Percentiles rank a stretch among this genome's conserved stretches.
These are phyloP conservation scores for Zasmidium cellare DNA, from an alignment of 2,329 filamentous ascomycete species.

Conservation along the genomic window DNA sequence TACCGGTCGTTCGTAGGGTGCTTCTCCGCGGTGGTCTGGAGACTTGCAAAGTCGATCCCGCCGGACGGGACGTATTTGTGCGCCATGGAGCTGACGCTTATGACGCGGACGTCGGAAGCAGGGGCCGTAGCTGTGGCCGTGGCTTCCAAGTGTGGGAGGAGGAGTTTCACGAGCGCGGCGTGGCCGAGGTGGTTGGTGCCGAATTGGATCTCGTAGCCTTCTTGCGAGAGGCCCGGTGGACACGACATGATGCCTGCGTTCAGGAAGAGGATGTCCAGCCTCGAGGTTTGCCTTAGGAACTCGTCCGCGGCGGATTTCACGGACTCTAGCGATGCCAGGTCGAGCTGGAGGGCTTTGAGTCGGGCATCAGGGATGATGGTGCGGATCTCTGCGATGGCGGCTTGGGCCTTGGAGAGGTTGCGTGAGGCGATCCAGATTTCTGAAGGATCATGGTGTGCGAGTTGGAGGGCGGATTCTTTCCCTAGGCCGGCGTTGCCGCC, in stretches of 20 bases:
- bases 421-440: slow-evolving; percentile 54
- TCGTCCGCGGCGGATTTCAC: slow-evolving; percentile 33
- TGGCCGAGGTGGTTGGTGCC: slow-evolving; percentile 36
- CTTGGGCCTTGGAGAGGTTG: slow-evolving; percentile 46
- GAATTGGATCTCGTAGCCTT: slow-evolving; percentile 36
- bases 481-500: slow-evolving; percentile 39
- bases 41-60: slow-evolving; percentile 22
- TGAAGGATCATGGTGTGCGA: slow-evolving; percentile 51
- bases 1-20: slow-evolving; percentile 37
- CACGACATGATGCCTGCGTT: slow-evolving; percentile 33
- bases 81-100: slow-evolving; percentile 29
- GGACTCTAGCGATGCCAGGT: slow-evolving; percentile 36
- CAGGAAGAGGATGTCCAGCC: slow-evolving; percentile 33
- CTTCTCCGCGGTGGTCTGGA: slow-evolving; percentile 22
- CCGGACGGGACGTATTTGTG: slow-evolving; percentile 11
- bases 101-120: slow-evolving; percentile 21
- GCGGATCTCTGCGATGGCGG: slow-evolving; percentile 44
- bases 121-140: slow-evolving; percentile 22
- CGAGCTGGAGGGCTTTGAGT: slow-evolving; percentile 36
- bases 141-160: slow-evolving; percentile 27
- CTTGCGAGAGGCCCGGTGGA: slow-evolving; percentile 17
- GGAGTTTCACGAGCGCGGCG: slow-evolving; percentile 29
- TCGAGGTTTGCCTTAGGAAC: slow-evolving; percentile 13
- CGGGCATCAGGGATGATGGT: slow-evolving; percentile 35
- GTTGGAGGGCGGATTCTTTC: slow-evolving; percentile 43